Conservation (phyloP, 345 rosid species). For the Passiflora organensis region DNA sequence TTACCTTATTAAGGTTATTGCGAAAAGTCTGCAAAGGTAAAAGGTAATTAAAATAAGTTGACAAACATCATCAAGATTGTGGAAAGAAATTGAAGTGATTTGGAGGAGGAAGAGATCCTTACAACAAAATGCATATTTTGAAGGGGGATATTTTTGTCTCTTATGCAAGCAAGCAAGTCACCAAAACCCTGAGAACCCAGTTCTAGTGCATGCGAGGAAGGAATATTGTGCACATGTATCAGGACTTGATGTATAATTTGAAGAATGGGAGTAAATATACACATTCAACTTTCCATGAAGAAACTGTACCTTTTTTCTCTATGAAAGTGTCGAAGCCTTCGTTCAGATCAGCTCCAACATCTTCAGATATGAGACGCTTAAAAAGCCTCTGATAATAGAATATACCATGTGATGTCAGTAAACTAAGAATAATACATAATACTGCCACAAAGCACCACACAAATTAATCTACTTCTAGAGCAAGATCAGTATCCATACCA, state of each 20-base stretch:
- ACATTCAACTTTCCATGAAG: neutral
- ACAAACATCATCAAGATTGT: slow-evolving; percentile 6
- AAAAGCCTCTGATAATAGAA: slow-evolving; percentile 64
- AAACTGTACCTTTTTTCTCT: slow-evolving; percentile 62
- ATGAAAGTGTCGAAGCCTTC: slow-evolving; percentile 83
- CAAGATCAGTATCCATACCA: slow-evolving; percentile 51
- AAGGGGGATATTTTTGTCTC: slow-evolving; percentile 73
- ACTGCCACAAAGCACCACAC: too few relatives aligned
- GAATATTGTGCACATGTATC: slow-evolving; percentile 11
- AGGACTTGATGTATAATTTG: slow-evolving; percentile 4
- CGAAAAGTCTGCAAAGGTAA: slow-evolving; percentile 63
- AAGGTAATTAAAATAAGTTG: slow-evolving; percentile 16
- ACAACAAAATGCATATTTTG: slow-evolving; percentile 84
- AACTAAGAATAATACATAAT: slow-evolving; percentile 6
- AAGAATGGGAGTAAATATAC: neutral
- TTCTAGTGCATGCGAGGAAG: slow-evolving; percentile 41
- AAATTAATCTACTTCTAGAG: neutral
- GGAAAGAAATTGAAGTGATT: neutral
- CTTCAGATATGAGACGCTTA: slow-evolving; percentile 68
- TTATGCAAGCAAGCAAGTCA: slow-evolving; percentile 72
- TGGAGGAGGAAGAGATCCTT: slow-evolving; percentile 20
- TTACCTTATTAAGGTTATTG: slow-evolving; percentile 92
- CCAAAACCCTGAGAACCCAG: slow-evolving; percentile 90
- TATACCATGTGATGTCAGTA: slow-evolving; percentile 14
- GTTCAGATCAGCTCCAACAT: slow-evolving; percentile 87